Conservation (phyloP, 139 green algal species). For the Tetradesmus obliquus region DNA sequence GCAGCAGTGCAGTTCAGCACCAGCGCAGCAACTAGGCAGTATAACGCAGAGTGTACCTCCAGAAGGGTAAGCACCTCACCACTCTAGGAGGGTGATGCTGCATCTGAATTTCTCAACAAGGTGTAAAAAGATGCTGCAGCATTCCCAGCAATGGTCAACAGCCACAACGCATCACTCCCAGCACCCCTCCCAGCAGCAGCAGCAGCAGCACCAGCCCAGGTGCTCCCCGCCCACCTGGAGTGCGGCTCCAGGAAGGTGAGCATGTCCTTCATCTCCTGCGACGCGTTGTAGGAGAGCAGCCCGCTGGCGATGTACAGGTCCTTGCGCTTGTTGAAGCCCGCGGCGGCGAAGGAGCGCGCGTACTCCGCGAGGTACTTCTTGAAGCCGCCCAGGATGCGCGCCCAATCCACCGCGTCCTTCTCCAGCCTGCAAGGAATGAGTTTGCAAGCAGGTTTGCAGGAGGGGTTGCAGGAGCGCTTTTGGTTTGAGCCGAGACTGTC, state of each 20-base stretch:
- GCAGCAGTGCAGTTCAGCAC: neutral
- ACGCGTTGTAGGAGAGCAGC: slow-evolving; percentile 70
- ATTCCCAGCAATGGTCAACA: neutral
- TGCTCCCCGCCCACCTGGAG: neutral
- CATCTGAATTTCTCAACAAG: too few species aligned
- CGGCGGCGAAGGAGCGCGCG: slow-evolving; percentile 53
- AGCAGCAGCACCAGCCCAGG: too few species aligned
- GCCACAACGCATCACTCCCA: neutral
- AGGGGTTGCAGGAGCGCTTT: neutral
- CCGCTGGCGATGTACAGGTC: slow-evolving; percentile 72
- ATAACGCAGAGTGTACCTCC: too few species aligned
- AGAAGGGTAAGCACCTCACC: too few species aligned
- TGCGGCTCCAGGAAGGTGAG: slow-evolving; percentile 55
- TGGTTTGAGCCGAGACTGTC: too few species aligned
- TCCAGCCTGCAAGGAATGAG: slow-evolving; percentile 68
- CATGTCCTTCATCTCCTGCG: slow-evolving; percentile 61
- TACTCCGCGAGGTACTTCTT: slow-evolving; percentile 70
- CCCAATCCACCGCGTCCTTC: slow-evolving; percentile 77
- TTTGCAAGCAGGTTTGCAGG: too few species aligned
- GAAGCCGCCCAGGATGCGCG: slow-evolving; percentile 68
- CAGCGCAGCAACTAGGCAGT: too few species aligned
- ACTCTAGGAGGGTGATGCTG: too few species aligned
- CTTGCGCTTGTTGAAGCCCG: slow-evolving; percentile 50
- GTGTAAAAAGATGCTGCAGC: too few species aligned
- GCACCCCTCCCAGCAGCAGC: too few species aligned